phyloP scores from a whole-genome alignment of 1,284 basidiomycete genomes.

The Heterobasidion annosum region DNA sequence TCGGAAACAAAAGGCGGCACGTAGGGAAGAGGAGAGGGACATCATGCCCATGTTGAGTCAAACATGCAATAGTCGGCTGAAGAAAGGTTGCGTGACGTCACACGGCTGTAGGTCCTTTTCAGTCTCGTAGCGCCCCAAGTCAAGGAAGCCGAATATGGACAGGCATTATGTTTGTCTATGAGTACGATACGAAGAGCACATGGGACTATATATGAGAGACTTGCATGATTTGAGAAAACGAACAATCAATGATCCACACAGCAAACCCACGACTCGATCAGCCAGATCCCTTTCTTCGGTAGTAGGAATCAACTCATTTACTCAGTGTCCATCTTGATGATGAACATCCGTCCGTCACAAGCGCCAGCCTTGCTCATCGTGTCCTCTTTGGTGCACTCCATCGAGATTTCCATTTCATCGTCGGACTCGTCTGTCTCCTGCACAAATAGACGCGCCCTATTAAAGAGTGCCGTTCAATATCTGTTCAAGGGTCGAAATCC shows the following conservation, averaged over 20 bases:
- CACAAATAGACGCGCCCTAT: conserved; percentile 7
- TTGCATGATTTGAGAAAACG: too few species aligned
- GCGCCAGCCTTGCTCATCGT: conserved; percentile 7
- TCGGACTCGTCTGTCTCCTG: conserved; percentile 3
- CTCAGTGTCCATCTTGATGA: conserved; percentile 4
- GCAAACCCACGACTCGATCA: too few species aligned
- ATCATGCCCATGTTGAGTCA: neutral
- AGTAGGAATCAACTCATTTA: neutral
- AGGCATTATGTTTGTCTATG: too few species aligned
- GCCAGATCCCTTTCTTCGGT: too few species aligned
- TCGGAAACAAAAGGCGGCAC: neutral
- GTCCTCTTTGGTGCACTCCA: conserved; percentile 4
- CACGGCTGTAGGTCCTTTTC: too few species aligned
- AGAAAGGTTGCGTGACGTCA: too few species aligned
- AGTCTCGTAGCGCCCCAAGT: too few species aligned
- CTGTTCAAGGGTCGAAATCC: neutral
- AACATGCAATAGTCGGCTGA: too few species aligned
- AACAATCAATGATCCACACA: too few species aligned
- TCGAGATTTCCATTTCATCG: conserved; percentile 9
- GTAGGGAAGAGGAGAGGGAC: neutral
- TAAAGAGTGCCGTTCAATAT: neutral
- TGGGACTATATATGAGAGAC: too few species aligned
- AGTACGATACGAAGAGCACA: too few species aligned
- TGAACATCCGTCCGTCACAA: conserved; percentile 5
- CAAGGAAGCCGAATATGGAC: too few species aligned